Percentiles rank a stretch among this genome's conserved stretches.
Conservation (phyloP, 768 basidiomycete species). For the Goffeauzyma gilvescens region DNA sequence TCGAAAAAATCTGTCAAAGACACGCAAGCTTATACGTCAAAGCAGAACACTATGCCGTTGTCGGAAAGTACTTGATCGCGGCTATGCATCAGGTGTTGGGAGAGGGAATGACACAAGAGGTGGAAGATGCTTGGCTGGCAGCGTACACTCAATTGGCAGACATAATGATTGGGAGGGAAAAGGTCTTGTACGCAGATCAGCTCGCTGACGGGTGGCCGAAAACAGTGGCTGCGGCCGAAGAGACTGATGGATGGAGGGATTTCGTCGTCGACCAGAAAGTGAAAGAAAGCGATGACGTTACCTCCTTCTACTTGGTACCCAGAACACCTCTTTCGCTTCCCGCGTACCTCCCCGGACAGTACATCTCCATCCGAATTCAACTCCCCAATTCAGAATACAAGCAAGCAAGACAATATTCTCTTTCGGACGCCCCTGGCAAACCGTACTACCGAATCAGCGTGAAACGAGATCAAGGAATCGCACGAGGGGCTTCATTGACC, state of each 20-base stretch:
- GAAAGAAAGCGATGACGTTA: conserved; percentile 13
- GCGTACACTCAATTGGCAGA: conserved; percentile 14
- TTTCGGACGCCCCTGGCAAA: conserved; percentile 9
- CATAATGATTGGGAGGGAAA: conserved; percentile 13
- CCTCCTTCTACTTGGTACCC: conserved; percentile 12
- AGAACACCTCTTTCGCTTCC: background rate
- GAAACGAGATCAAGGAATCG: conserved; percentile 6
- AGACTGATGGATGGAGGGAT: conserved; percentile 12
- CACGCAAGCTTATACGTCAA: conserved; percentile 16
- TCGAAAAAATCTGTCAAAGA: conserved; percentile 15
- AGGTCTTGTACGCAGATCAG: conserved; percentile 8
- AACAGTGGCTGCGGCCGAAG: conserved; percentile 5
- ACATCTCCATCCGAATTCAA: conserved; percentile 10
- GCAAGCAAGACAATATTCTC: conserved; percentile 15
- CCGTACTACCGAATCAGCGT: conserved; percentile 13
- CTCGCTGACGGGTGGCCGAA: too few relatives aligned
- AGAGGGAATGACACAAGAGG: conserved; percentile 13
- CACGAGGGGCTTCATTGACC: too few relatives aligned
- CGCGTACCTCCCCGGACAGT: conserved; percentile 11
- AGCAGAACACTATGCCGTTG: conserved; percentile 15
- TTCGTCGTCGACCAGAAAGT: conserved; percentile 9
- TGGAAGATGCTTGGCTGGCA: conserved; percentile 15
- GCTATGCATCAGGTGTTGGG: conserved; percentile 16
- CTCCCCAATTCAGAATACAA: conserved; percentile 8
- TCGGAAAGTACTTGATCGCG: conserved; percentile 15